Conservation (phyloP, 78 protist genomes). For the Dictyostelium intermedium region DNA sequence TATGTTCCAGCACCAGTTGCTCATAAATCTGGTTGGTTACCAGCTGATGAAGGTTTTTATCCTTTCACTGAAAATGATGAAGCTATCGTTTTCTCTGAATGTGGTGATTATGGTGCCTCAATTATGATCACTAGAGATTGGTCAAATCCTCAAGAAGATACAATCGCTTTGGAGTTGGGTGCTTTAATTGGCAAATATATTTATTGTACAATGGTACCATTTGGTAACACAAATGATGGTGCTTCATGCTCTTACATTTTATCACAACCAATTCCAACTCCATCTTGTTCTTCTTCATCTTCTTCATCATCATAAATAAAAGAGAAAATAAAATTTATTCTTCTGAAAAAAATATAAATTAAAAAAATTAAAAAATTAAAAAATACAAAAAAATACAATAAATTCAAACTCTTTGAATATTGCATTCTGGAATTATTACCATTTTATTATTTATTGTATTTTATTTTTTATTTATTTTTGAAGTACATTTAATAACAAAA, state of each 20-base stretch:
- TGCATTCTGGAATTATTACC: no score
- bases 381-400: no score
- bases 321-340: background rate
- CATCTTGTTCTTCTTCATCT: background rate
- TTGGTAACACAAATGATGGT: slow-evolving; percentile 52
- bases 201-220: slow-evolving; percentile 62
- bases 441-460: no score
- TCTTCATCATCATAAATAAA: background rate
- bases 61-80: slow-evolving; percentile 79
- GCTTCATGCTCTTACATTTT: slow-evolving; percentile 23
- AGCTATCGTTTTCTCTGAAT: slow-evolving; percentile 61
- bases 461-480: no score
- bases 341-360: no score
- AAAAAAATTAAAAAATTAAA: no score
- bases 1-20: slow-evolving; percentile 64
- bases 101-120: slow-evolving; percentile 44
- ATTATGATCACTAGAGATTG: slow-evolving; percentile 68
- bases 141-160: slow-evolving; percentile 42
- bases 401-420: no score
- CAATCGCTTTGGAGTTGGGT: slow-evolving; percentile 27
- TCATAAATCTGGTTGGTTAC: slow-evolving; percentile 75
- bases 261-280: slow-evolving; percentile 44
- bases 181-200: slow-evolving; percentile 37
- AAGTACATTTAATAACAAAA: no score
- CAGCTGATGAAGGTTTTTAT: slow-evolving; percentile 58